phyloP scores from a whole-genome alignment of 345 rosid species.

The Populus euphratica region DNA sequence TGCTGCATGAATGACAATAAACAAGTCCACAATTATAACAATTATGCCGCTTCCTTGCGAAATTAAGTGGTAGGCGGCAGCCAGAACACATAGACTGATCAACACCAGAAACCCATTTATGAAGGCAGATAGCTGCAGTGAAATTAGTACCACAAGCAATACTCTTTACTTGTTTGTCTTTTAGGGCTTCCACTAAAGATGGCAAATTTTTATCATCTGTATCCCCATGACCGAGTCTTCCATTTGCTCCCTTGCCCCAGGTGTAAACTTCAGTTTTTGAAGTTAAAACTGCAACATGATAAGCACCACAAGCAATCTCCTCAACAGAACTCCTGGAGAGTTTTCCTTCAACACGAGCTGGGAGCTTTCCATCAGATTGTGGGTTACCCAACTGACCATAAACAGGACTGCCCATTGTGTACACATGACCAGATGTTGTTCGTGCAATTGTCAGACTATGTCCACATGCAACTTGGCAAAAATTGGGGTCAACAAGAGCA shows the following conservation, averaged over 20 bases:
- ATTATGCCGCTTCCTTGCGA: constrained; percentile 75
- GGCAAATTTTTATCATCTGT: constrained; percentile 81
- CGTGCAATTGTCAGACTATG: constrained; percentile 90
- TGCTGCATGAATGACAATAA: constrained; percentile 92
- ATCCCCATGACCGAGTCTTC: constrained; percentile 95
- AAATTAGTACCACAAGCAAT: constrained; percentile 88
- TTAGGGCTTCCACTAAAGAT: constrained; percentile 70
- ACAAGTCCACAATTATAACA: constrained; percentile 87
- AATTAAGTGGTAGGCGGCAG: constrained; percentile 86
- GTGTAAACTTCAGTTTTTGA: constrained; percentile 91
- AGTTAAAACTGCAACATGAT: constrained; percentile 92
- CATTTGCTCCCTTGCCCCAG: constrained; percentile 99
- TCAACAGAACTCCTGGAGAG: constrained; percentile 81
- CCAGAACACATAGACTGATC: constrained; percentile 99
- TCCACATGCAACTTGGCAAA: constrained; percentile 93
- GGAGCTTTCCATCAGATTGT: constrained; percentile 83
- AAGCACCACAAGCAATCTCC: constrained; percentile 94
- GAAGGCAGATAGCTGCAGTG: constrained; percentile 95
- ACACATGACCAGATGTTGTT: constrained; percentile 80
- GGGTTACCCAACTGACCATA: constrained; percentile 96
- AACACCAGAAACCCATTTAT: constrained; percentile 89
- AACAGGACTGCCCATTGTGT: constrained; percentile 94
- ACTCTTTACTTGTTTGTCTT: constrained; percentile 96
- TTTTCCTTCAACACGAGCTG: constrained; percentile 80
- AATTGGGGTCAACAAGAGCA: constrained; percentile 89